Percentiles rank a stretch among this genome's conserved stretches.
phyloP scores from a whole-genome alignment of 371 early-diverging fungal species.

The Actinomortierella wolfii region DNA sequence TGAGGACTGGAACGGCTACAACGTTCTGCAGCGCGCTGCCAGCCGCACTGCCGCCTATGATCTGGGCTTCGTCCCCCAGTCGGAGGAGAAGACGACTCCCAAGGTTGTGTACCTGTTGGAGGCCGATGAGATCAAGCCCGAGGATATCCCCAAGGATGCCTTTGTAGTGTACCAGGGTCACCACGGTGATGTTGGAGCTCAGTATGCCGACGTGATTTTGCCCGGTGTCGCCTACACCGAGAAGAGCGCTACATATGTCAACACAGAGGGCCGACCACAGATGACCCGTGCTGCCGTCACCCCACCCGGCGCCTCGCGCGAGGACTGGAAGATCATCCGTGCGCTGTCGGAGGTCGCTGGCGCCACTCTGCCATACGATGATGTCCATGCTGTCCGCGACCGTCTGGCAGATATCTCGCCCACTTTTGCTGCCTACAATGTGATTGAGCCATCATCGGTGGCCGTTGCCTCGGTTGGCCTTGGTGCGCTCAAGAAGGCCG shows the following conservation, averaged over 20 bases:
- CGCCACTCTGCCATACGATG: conserved; percentile 88
- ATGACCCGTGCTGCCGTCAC: conserved; percentile 91
- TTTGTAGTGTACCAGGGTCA: conserved; percentile 99
- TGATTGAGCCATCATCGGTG: conserved; percentile 62
- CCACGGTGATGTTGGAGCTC: conserved; percentile 96
- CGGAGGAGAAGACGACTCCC: conserved; percentile 51
- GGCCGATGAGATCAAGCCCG: conserved; percentile 83
- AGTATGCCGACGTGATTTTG: conserved; percentile 93
- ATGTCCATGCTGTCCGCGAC: conserved; percentile 76
- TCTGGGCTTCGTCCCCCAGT: conserved; percentile 80
- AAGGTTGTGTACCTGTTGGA: conserved; percentile 91
- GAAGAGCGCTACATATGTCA: conserved; percentile 93
- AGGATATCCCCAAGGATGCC: conserved; percentile 85
- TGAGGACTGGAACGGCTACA: conserved; percentile 89
- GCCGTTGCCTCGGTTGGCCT: conserved; percentile 68
- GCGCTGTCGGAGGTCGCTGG: conserved; percentile 93
- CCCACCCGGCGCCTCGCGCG: conserved; percentile 90
- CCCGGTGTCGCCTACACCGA: conserved; percentile 98
- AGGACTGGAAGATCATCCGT: conserved; percentile 98
- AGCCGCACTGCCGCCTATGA: conserved; percentile 89
- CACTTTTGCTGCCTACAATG: conserved; percentile 76
- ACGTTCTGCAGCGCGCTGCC: conserved; percentile 90
- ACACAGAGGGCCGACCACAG: conserved; percentile 96
- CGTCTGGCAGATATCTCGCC: conserved; percentile 91
- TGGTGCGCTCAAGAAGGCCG: conserved; percentile 52